Base-by-base conservation (phyloP, 768 basidiomycete genomes). In the Lactifluus piperatus region DNA sequence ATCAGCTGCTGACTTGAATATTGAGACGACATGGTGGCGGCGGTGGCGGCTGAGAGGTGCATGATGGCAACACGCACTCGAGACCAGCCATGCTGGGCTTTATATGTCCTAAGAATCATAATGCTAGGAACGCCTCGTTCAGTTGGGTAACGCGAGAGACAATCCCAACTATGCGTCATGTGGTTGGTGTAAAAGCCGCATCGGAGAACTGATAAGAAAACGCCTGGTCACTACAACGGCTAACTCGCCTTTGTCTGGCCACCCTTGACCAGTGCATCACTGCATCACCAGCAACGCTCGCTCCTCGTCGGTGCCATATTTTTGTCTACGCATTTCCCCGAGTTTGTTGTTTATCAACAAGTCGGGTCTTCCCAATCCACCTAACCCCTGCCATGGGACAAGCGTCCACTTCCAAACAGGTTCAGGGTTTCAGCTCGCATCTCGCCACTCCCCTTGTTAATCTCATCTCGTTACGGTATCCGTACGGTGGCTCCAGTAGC, bases 221-320 rank as follows among this genome's bases (percentile, higher is more conserved):
- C 51, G 13, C 51, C 44, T 10, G 36, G 37, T 47, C 5, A 39
- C 27, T 41, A 22, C 49, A 13, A 7, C 30, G 24, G 20, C 9
- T 53, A 20, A 71, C 79, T 47, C 57, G 89, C 89, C 82, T 95
- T 94, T 57, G 79, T 79, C 70, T 87, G 85, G 18, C 95, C 95
- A 66, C 93, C 91, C 66, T 81, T 79, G n/a, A n/a, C n/a, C n/a
- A n/a, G n/a, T n/a, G n/a, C n/a, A n/a, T n/a, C n/a, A n/a, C n/a
- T n/a, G n/a, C n/a, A n/a, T n/a, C n/a, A n/a, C n/a, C n/a, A n/a
- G n/a, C n/a, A n/a, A n/a, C n/a, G n/a, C n/a, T 55, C 58, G 5
- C 46, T 66, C 36, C 57, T 62, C 27, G 54, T 64, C n/a, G 59
- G 66, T 18, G 58, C 54, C 7, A 43, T 64, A n/a, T 58, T 58